phyloP scores from a whole-genome alignment of 75 land plant species.

The Selaginella tamariscina region DNA sequence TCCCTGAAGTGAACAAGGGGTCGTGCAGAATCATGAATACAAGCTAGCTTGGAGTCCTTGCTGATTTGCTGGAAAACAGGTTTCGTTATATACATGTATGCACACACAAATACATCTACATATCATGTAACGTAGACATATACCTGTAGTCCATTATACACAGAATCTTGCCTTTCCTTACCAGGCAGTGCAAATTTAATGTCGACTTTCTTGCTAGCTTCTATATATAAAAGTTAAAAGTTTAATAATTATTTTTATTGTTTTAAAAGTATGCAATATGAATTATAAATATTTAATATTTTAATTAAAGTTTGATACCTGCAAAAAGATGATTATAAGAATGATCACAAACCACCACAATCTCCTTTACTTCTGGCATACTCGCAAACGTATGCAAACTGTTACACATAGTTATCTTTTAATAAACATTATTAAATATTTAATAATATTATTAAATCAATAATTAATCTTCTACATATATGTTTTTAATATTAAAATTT shows the following conservation, averaged over 20 bases:
- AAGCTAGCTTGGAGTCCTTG: slow-evolving; percentile 56
- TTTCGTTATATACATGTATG: not conserved
- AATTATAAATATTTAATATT: not conserved
- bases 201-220: slow-evolving; percentile 37
- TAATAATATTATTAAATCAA: not conserved
- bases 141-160: slow-evolving; percentile 93
- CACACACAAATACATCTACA: too few relatives aligned
- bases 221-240: slow-evolving; percentile 20
- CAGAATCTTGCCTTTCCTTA: slow-evolving; percentile 98
- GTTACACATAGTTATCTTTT: slow-evolving; percentile 15
- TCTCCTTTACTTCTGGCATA: slow-evolving; percentile 75
- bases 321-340: slow-evolving; percentile 80
- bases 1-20: slow-evolving; percentile 58
- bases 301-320: slow-evolving; percentile 28
- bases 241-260: not conserved
- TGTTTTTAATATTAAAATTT: too few relatives aligned
- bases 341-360: slow-evolving; percentile 96
- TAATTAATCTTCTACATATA: too few relatives aligned
- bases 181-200: slow-evolving; percentile 90
- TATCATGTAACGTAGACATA: too few relatives aligned
- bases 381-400: slow-evolving; percentile 76
- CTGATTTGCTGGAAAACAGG: slow-evolving; percentile 48
- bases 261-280: not conserved
- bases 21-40: slow-evolving; percentile 96
- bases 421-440: slow-evolving; percentile 1